Base-by-base conservation (phyloP, 108 stramenopile genomes). In the Mediolabrus comicus region DNA sequence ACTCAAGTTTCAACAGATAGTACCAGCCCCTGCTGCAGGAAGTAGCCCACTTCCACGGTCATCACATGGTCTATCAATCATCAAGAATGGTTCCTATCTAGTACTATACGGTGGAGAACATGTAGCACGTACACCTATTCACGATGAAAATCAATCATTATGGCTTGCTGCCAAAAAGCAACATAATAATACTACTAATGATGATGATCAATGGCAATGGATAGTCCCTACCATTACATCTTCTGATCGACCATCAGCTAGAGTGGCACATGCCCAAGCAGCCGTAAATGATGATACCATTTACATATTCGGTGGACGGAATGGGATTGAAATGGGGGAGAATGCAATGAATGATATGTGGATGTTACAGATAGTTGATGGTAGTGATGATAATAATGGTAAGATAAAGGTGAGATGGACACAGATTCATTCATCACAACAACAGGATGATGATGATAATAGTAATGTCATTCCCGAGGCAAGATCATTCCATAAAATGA, bases 241-340 rank as follows among this genome's bases (percentile, higher is more conserved):
- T 34, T 10, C 16, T 4, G n/a, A 6, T 22, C 5, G 2, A 5
- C 87, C 87, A 5, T 78, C 87, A 4, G 52, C 63, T 16, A 77
- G 87, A 14, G 66, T 86, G 49, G 87, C 81, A 5, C 87, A 89
- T 69, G 83, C 87, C 4, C 85, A 89, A 67, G 85, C 83, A 7
- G 71, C 74, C 0, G 35, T 71, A 19, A n/a, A n/a, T n/a, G 36
- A 62, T 0, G 68, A 77, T 30, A 14, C 25, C 22, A 55, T 88
- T 0, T 88, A 86, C 51, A 54, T 86, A 19, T 88, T 86, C 69
- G 87, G 87, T n/a, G 87, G 87, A 13, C 80, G 87, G 7, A 69
- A 77, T 7, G 87, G 87, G 17, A 83, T 88, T 54, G 56, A 69
- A 25, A 86, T 86, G 85, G 46, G 66, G 30, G 87, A 88, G 58